phyloP scores from a whole-genome alignment of 345 rosid genomes.

The Sapria himalayana region DNA sequence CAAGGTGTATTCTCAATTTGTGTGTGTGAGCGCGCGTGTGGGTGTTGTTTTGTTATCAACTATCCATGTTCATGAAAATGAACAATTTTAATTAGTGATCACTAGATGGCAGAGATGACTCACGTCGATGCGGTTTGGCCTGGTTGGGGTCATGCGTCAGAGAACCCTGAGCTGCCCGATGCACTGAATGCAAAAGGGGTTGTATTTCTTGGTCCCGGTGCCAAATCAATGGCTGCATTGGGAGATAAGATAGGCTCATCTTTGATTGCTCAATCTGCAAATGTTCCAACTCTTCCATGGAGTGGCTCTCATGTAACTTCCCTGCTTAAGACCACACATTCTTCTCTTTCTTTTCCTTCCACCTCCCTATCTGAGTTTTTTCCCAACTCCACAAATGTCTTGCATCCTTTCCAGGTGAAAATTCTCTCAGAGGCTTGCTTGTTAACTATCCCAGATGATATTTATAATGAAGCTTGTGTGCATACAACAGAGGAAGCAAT shows the following conservation, averaged over 20 bases:
- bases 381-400: too few relatives aligned
- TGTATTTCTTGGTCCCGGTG: conserved; percentile 86
- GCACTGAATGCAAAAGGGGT: conserved; percentile 70
- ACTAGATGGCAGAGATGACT: conserved; percentile 92
- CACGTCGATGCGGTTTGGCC: conserved; percentile 99
- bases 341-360: conserved; percentile 4
- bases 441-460: conserved; percentile 67
- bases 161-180: conserved; percentile 93
- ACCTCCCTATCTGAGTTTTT: conserved; percentile 8
- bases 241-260: conserved; percentile 99
- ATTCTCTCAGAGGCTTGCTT: conserved; percentile 54
- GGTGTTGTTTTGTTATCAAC: not conserved
- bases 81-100: conserved; percentile 8
- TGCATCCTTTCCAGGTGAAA: conserved; percentile 79
- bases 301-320: conserved; percentile 85
- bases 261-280: conserved; percentile 99
- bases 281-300: conserved; percentile 98
- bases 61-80: too few relatives aligned
- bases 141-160: conserved; percentile 99
- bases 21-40: too few relatives aligned
- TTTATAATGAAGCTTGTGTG: conserved; percentile 87
- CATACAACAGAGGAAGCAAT: conserved; percentile 93
- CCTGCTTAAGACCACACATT: not conserved
- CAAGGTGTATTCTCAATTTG: too few relatives aligned
- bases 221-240: conserved; percentile 78